Percentiles rank a stretch among this genome's conserved stretches.
phyloP scores from a whole-genome alignment of 176 grass and related monocot genomes.

The Aegilops longissima region DNA sequence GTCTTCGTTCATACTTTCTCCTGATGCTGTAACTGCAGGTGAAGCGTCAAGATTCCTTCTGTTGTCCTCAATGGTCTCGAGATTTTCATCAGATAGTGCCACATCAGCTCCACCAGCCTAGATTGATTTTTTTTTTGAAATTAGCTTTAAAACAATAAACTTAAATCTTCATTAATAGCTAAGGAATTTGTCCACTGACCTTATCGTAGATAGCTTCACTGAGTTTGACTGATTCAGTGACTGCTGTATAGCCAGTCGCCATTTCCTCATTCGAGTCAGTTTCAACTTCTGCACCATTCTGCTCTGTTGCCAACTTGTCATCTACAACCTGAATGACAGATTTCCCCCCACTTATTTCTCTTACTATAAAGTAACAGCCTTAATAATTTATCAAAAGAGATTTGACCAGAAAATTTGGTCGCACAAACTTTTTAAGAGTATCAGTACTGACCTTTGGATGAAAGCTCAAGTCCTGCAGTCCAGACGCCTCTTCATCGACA shows the following conservation, averaged over 20 bases:
- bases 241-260: constrained; percentile 17
- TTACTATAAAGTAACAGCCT: not conserved
- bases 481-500: constrained; percentile 3
- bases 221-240: constrained; percentile 10
- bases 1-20: constrained; percentile 36
- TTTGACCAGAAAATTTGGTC: constrained; percentile 14
- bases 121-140: constrained; percentile 16
- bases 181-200: constrained; percentile 36
- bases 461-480: constrained; percentile 20
- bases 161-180: constrained; percentile 6
- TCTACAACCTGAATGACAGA: constrained; percentile 33
- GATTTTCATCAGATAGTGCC: constrained; percentile 37
- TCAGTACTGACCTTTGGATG: constrained; percentile 32
- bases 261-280: constrained; percentile 19
- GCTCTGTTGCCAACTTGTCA: constrained; percentile 29
- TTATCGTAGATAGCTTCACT: constrained; percentile 24
- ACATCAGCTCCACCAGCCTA: constrained; percentile 41
- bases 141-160: constrained; percentile 27
- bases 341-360: not conserved
- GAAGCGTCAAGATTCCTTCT: constrained; percentile 45
- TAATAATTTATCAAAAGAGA: constrained; percentile 8
- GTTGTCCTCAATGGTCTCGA: constrained; percentile 29
- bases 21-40: constrained; percentile 42
- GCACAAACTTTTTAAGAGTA: constrained; percentile 4
- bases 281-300: constrained; percentile 25